Percentiles rank a stretch among this genome's conserved stretches.
These are phyloP conservation scores for Tetrapisispora taiwanensis DNA, from an alignment of 805 yeast species.

Conservation along the genomic window DNA sequence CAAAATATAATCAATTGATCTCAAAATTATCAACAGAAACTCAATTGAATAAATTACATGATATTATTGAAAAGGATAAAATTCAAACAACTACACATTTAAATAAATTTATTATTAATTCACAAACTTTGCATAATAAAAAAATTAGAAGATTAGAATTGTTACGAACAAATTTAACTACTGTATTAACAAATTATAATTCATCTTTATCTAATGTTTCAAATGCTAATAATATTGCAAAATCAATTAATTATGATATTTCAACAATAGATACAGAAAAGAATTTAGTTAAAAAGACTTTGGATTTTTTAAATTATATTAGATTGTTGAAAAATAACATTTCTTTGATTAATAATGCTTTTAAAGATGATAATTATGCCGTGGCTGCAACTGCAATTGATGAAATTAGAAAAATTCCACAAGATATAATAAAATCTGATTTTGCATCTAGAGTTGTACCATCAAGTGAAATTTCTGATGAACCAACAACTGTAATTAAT, in stretches of 20 bases:
- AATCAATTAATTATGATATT: slow-evolving; percentile 57
- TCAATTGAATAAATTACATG: slow-evolving; percentile 21
- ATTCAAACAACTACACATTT: slow-evolving; percentile 9
- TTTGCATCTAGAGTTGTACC: slow-evolving; percentile 81
- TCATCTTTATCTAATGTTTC: slow-evolving; percentile 44
- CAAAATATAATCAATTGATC: slow-evolving; percentile 20
- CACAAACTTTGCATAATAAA: slow-evolving; percentile 18
- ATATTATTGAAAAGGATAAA: slow-evolving; percentile 15
- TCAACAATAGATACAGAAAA: slow-evolving; percentile 62
- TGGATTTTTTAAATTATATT: slow-evolving; percentile 54
- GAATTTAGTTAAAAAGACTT: slow-evolving; percentile 49
- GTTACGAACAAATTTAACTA: slow-evolving; percentile 51
- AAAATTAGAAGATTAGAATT: slow-evolving; percentile 42
- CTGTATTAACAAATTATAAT: slow-evolving; percentile 48
- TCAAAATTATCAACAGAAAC: slow-evolving; percentile 23
- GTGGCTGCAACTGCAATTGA: slow-evolving; percentile 65
- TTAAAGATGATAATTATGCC: slow-evolving; percentile 58
- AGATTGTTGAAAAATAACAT: slow-evolving; percentile 58
- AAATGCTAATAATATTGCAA: slow-evolving; percentile 55
- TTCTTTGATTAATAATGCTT: slow-evolving; percentile 54
- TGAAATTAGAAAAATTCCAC: slow-evolving; percentile 45
- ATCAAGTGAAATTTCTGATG: slow-evolving; percentile 71
- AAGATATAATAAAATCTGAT: slow-evolving; percentile 47
- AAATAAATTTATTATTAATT: slow-evolving; percentile 14
- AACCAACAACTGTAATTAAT: slow-evolving; percentile 48